Percentiles rank a stretch among this genome's conserved stretches.
Conservation (phyloP, 1,284 basidiomycete species). For the Sporisorium iseilematis-ciliati region DNA sequence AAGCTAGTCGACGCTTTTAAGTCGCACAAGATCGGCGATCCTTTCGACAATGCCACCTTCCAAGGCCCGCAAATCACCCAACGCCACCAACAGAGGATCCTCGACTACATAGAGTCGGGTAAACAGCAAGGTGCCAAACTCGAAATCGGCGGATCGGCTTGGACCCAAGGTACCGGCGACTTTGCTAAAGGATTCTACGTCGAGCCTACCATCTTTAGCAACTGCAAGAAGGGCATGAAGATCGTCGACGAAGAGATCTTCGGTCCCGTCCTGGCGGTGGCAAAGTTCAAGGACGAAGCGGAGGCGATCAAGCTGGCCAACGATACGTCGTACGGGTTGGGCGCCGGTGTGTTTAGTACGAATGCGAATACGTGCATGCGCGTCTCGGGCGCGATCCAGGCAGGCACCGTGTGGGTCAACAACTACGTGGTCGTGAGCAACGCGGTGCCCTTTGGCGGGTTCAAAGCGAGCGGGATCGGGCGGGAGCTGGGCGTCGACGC, state of each 20-base stretch:
- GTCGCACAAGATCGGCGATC: conserved; percentile 79
- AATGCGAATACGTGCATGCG: conserved; percentile 81
- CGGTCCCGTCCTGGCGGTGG: conserved; percentile 78
- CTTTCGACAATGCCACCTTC: conserved; percentile 78
- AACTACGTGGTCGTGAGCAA: conserved; percentile 47
- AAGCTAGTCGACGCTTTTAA: conserved; percentile 75
- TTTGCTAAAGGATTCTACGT: conserved; percentile 73
- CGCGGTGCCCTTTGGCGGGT: conserved; percentile 55
- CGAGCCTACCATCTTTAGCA: conserved; percentile 73
- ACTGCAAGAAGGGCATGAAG: conserved; percentile 75
- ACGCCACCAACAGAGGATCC: conserved; percentile 87
- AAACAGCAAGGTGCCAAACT: conserved; percentile 82
- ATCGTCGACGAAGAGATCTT: conserved; percentile 82
- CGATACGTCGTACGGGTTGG: conserved; percentile 88
- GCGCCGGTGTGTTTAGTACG: conserved; percentile 84
- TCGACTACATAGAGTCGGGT: conserved; percentile 90
- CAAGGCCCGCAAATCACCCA: conserved; percentile 87
- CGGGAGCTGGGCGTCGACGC: conserved; percentile 64
- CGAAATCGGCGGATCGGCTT: conserved; percentile 77
- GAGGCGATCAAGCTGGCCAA: conserved; percentile 80
- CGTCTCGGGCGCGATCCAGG: conserved; percentile 81
- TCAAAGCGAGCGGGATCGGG: conserved; percentile 57
- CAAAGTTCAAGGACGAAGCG: conserved; percentile 69
- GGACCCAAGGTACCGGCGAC: conserved; percentile 75
- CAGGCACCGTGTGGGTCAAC: conserved; percentile 86